Evolutionary conservation across 768 basidiomycete genomes (phyloP), one percentile per base, ranked within the genome.

Genomic region (Kwoniella botswanensis): DNA sequence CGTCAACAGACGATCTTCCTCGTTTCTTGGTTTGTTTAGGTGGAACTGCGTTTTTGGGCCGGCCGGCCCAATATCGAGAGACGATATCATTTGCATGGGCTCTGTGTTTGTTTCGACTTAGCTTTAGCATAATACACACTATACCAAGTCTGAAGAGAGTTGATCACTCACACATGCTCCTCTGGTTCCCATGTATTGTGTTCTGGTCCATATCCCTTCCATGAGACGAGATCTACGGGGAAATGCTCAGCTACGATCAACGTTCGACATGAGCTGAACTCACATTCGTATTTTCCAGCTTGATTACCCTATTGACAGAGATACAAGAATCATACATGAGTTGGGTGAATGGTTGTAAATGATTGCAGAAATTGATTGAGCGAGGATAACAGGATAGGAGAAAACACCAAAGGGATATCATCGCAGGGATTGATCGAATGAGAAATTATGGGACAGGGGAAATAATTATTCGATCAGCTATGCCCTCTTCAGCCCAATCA

Each of bases 151-250:
- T 50, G 46, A 6, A 43, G 7, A 26, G 52, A 10, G 12, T 24
- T 21, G 13, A 29, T 4, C 4, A 72, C 80, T 65, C 53, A 83
- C 82, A 83, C 75, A 64, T 83, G 73, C 35, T 73, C 75, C 63
- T 83, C 77, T 1, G 77, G 76, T 54, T 81, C 81, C 81, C 81
- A 83, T 11, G 80, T 78, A 62, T 81, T 79, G 66, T 79, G 76
- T 66, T 81, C 80, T 1, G 78, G 72, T 54, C 80, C 80, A 58
- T 83, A 83, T 3, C 81, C 81, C 59, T 80, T 82, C 82, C 82
- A 83, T 5, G 74, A 67, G 24, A 83, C 79, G 42, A 81, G 73
- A 67, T 79, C 80, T 83, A 63, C 17, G 15, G 9, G 21, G 9
- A 35, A 22, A 3, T 21, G 18, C 54, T 65, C 53, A 65, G 63